These are phyloP conservation scores for Blastomyces gilchristii DNA, from an alignment of 2,329 filamentous ascomycete species.

Conservation along the genomic window DNA sequence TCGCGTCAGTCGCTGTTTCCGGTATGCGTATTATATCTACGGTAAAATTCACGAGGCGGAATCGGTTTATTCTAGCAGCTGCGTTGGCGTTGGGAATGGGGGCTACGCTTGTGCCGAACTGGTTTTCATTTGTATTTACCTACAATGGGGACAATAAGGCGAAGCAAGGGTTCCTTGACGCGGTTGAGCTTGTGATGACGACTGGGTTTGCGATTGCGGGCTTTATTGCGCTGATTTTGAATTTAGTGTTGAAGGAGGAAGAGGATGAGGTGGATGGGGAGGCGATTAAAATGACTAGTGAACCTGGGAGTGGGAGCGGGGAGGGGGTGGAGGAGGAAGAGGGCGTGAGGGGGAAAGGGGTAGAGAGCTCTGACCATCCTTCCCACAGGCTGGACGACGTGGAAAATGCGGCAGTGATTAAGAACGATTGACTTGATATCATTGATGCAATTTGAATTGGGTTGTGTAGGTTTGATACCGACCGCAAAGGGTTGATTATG, in stretches of 20 bases:
- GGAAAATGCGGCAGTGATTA: not conserved
- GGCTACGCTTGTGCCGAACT: slow-evolving; percentile 39
- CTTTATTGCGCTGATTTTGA: slow-evolving; percentile 61
- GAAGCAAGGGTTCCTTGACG: slow-evolving; percentile 48
- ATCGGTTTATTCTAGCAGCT: slow-evolving; percentile 56
- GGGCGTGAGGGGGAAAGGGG: not conserved
- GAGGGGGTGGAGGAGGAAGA: not conserved
- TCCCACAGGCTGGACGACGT: not conserved
- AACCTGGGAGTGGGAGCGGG: not conserved
- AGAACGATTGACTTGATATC: not conserved
- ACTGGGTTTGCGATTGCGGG: slow-evolving; percentile 55
- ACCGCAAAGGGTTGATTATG: not conserved
- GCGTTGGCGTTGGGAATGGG: slow-evolving; percentile 51
- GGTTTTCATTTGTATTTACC: slow-evolving; percentile 40
- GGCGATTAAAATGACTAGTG: not conserved
- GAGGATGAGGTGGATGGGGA: slow-evolving; percentile 39
- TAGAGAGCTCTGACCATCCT: not conserved
- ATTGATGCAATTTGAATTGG: not conserved
- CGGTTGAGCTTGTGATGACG: slow-evolving; percentile 57
- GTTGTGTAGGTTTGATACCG: not conserved
- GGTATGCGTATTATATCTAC: slow-evolving; percentile 57
- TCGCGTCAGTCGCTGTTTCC: slow-evolving; percentile 54
- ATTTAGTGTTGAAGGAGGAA: slow-evolving; percentile 63
- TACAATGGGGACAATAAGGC: slow-evolving; percentile 51
- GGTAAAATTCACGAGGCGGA: slow-evolving; percentile 53